Evolutionary conservation across 202 grass and related monocot genomes (phyloP), one percentile per base, ranked within the genome.

Genomic region (Cymbopogon flexuosus): DNA sequence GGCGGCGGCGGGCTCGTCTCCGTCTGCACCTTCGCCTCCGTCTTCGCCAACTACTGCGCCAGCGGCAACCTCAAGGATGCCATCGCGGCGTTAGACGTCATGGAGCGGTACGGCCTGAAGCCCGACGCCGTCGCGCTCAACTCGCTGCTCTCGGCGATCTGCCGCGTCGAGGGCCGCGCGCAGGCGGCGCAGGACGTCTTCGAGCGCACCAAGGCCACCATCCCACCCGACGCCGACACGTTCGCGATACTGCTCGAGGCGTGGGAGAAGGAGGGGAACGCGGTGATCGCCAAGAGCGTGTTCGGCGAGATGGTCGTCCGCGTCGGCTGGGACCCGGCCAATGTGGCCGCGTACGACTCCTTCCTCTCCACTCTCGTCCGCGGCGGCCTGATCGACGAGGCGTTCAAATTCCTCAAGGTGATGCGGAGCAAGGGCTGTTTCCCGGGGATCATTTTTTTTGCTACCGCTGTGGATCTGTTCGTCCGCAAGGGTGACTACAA

Each of bases 191-290:
- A 72, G 18, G 75, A 90, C 5, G 24, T 87, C 18, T 90, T 92
- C 60, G 94, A 94, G 12, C 64, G 86, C 66, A 45, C 76, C 74
- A 94, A 94, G 80, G 37, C 62, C 35, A 63, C 6, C 35, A 72
- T 92, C 35, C 33, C 83, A 11, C 91, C 89, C 4, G 78, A 97
- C 61, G 83, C 62, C 19, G 85, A 97, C 74, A 90, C 91, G 72
- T 97, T 94, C 75, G 88, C 85, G 21, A 93, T 93, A 66, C 85
- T 97, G 54, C 87, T 97, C 49, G 85, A 97, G 82, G 91, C 89
- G 8, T 97, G 87, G 77, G 85, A 94, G 83, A 90, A 92, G 75
- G 94, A 97, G 68, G 87, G 87, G 49, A 90, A 97, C 73, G 54
- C 36, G 1, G 78, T 70, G 30, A 69, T 81, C 15, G 83, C 87